Base-by-base conservation (phyloP, 2,329 filamentous ascomycete genomes). In the Colletotrichum liaoningense region DNA sequence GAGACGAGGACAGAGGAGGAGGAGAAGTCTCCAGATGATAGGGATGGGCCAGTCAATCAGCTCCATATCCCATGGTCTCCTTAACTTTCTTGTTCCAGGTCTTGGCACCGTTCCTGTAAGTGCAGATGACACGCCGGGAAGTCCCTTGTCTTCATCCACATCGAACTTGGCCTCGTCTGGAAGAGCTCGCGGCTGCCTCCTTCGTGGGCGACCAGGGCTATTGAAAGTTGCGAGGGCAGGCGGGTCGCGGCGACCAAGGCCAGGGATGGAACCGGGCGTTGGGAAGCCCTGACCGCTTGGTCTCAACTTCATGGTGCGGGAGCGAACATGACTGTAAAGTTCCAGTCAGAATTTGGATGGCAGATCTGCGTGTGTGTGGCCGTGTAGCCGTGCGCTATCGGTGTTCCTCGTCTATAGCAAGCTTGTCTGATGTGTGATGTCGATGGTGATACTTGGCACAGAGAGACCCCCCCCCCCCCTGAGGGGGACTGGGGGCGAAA, bases 361-460 rank as follows among this genome's bases (percentile, higher is more conserved):
- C 69, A 74, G 57, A 24, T 52, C 49, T 67, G 46, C 26, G 49
- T 56, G 68, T 59, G 62, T 56, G 68, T 59, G 62, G 33, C 71
- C 33, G 49, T 30, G 62, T 24, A 58, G 46, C 69, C 63, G 69
- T 73, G 63, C 38, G 42, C 24, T 26, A 58, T 35, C 52, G n/a
- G 12, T 42, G 22, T 22, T 22, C 42, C 42, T 63, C 57, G 33
- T 42, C 67, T 63, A 72, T 62, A 63, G 24, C 52, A 22, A 55
- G 5, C 24, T 14, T 58, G 26, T 56, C 42, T 55, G 63, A 72
- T 68, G 63, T 68, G 33, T 63, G 68, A 63, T 72, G 38, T 74
- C 63, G 63, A 72, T 74, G 57, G 68, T 59, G 72, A 73, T 73
- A 68, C 63, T 68, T 63, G 63, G 69, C 72, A 38, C 56, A 55